Evolutionary conservation across 805 yeast genomes (phyloP).

Genomic region (Pichia thaimueangensis): DNA sequence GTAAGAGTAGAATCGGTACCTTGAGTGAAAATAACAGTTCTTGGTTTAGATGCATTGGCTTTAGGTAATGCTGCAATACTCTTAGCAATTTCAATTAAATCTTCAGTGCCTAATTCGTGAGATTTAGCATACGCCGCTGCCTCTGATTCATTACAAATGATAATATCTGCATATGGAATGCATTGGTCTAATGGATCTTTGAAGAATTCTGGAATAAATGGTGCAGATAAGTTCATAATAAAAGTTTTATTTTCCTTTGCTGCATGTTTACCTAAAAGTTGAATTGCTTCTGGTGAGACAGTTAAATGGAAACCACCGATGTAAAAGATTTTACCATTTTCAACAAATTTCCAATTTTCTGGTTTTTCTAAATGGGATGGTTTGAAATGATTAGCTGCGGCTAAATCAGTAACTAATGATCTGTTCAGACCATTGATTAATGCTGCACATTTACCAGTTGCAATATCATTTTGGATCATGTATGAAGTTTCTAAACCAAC

Average conservation of each 20-base stretch:
- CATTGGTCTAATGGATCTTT: conserved; percentile 79
- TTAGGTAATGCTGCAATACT: conserved; percentile 74
- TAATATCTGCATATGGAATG: conserved; percentile 81
- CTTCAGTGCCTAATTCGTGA: conserved; percentile 56
- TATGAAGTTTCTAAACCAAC: conserved; percentile 88
- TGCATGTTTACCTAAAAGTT: conserved; percentile 86
- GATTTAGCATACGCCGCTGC: conserved; percentile 91
- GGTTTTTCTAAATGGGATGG: conserved; percentile 80
- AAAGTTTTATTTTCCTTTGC: conserved; percentile 37
- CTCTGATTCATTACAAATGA: conserved; percentile 95
- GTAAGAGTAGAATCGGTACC: conserved; percentile 88
- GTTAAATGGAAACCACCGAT: conserved; percentile 99
- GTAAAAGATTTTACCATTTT: conserved; percentile 75
- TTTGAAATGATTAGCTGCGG: conserved; percentile 96
- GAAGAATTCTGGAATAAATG: conserved; percentile 93
- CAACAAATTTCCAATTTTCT: conserved; percentile 84
- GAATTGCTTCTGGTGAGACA: conserved; percentile 92
- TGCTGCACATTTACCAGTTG: conserved; percentile 98
- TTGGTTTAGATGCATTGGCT: conserved; percentile 57
- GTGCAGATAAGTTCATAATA: conserved; percentile 87
- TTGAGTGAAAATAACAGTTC: conserved; percentile 92
- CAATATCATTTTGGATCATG: conserved; percentile 66
- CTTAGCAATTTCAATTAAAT: conserved; percentile 74
- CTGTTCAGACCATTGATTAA: conserved; percentile 77
- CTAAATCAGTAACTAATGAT: conserved; percentile 91